Conservation (phyloP, 305 asterid genomes). For the Fraxinus baroniana region DNA sequence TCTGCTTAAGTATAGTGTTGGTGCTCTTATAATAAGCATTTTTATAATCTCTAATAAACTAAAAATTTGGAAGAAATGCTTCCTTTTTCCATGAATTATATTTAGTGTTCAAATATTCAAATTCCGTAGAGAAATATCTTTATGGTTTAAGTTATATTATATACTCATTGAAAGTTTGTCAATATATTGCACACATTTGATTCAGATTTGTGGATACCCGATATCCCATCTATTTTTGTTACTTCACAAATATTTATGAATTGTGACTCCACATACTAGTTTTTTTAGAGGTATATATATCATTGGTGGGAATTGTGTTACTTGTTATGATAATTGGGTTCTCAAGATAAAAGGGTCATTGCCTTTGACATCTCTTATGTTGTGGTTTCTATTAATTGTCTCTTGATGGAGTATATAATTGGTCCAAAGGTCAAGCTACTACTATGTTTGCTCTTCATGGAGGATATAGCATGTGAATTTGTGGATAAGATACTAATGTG, state of each 20-base stretch:
- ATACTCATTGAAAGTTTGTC: neutral
- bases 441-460: neutral
- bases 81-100: neutral
- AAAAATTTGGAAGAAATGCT: neutral
- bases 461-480: neutral
- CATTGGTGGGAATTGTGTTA: neutral
- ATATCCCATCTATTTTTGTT: neutral
- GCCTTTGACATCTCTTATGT: neutral
- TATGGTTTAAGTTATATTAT: neutral
- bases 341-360: neutral
- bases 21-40: neutral
- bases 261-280: neutral
- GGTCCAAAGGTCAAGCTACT: neutral
- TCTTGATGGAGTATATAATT: neutral
- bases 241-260: neutral
- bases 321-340: slow-evolving; percentile 16
- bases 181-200: neutral
- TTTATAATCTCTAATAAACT: neutral
- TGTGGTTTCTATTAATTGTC: neutral
- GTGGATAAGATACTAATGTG: neutral
- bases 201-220: neutral
- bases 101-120: neutral
- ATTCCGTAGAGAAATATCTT: neutral
- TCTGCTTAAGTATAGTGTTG: neutral
- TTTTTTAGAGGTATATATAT: neutral